phyloP scores from a whole-genome alignment of 345 rosid species.

The Fremontodendron californicum region DNA sequence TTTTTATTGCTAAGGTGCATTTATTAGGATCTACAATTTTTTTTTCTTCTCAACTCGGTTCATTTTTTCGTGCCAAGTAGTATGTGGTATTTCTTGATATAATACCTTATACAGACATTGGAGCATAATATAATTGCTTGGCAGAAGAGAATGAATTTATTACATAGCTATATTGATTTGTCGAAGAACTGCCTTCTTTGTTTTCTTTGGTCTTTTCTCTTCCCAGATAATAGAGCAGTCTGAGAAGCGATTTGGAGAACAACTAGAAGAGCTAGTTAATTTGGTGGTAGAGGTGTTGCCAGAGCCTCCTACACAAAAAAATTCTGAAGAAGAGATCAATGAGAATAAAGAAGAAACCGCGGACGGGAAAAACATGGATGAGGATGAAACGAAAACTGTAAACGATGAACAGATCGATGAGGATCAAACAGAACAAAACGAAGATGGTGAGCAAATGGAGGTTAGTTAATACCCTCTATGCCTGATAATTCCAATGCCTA shows the following conservation, averaged over 20 bases:
- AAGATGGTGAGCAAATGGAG: not conserved
- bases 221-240: constrained; percentile 36
- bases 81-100: not conserved
- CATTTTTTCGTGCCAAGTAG: not conserved
- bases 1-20: not conserved
- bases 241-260: constrained; percentile 28
- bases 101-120: not conserved
- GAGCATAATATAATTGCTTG: not conserved
- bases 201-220: not conserved
- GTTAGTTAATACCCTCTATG: not conserved
- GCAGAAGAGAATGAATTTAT: not conserved
- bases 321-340: constrained; percentile 2
- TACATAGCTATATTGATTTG: not conserved
- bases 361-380: not conserved
- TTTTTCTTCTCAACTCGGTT: no score
- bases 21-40: not conserved
- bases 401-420: constrained; percentile 2
- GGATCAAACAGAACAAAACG: not conserved
- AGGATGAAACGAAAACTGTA: not conserved
- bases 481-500: not conserved
- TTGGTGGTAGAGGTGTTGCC: constrained; percentile 27
- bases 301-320: constrained; percentile 16
- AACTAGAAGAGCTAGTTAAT: constrained; percentile 31
- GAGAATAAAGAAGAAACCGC: not conserved
- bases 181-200: not conserved